A percentile compares a stretch with the other conserved stretches of the same genome.
phyloP scores from a whole-genome alignment of 352 stramenopile species.

The Globisporangium echinulatum region DNA sequence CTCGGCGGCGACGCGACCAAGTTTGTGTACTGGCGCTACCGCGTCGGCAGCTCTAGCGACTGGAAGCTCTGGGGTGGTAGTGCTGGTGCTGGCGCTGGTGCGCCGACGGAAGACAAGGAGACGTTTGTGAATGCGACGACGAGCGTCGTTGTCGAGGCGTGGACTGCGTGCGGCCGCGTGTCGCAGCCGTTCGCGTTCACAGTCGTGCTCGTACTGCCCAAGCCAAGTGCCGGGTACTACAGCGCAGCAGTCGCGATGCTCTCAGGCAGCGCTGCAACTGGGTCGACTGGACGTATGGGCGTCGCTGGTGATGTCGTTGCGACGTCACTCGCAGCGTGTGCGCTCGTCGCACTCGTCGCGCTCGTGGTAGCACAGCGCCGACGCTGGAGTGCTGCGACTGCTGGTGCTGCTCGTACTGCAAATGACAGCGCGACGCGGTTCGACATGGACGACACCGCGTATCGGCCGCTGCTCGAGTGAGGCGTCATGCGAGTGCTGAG shows the following conservation, averaged over 20 bases:
- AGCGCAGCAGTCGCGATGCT: conserved; percentile 1
- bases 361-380: conserved; percentile 22
- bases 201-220: conserved; percentile 55
- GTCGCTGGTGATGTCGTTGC: neutral
- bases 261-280: neutral
- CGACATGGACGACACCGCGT: conserved; percentile 35
- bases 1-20: conserved; percentile 14
- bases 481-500: neutral
- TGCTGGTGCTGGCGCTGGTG: neutral
- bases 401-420: too few species aligned
- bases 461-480: conserved; percentile 43
- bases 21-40: conserved; percentile 65
- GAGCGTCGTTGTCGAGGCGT: conserved; percentile 45
- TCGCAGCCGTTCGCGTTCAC: conserved; percentile 27
- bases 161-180: conserved; percentile 45
- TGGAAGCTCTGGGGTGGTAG: conserved; percentile 35
- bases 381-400: conserved; percentile 5
- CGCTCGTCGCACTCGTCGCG: conserved; percentile 32
- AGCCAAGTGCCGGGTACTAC: conserved; percentile 5
- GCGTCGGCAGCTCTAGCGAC: conserved; percentile 17
- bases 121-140: conserved; percentile 25
- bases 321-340: conserved; percentile 21
- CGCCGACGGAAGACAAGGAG: conserved; percentile 18
- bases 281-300: conserved; percentile 12
- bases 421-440: conserved; percentile 4